Conservation (phyloP, 2,329 filamentous ascomycete genomes). For the Dactylellina cionopaga region DNA sequence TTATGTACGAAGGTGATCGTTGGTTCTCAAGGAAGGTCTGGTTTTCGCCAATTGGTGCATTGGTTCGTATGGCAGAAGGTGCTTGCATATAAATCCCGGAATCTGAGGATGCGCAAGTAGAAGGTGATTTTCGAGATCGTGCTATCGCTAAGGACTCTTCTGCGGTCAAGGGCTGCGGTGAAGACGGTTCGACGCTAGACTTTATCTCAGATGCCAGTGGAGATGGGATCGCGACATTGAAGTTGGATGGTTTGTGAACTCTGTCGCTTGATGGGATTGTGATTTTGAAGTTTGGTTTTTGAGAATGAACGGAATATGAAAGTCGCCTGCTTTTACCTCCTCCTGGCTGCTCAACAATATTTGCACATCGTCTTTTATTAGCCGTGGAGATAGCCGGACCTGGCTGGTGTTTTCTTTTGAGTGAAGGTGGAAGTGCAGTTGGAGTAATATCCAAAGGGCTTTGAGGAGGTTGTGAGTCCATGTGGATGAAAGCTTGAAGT, state of each 20-base stretch:
- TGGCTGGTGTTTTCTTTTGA: not conserved
- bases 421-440: not conserved
- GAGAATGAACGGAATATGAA: not conserved
- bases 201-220: not conserved
- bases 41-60: not conserved
- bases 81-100: constrained; percentile 16
- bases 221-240: not conserved
- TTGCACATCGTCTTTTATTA: constrained; percentile 11
- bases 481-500: constrained; percentile 1
- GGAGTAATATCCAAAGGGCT: not conserved
- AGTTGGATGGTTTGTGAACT: not conserved
- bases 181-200: not conserved
- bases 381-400: not conserved
- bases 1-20: not conserved
- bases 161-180: not conserved
- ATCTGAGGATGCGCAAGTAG: constrained; percentile 11
- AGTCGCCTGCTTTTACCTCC: constrained; percentile 11
- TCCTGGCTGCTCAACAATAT: constrained; percentile 16
- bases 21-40: not conserved
- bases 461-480: too few relatives aligned
- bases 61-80: not conserved
- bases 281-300: not conserved
- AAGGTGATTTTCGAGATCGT: constrained; percentile 6
- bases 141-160: not conserved
- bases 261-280: not conserved